Evolutionary conservation across 345 rosid genomes (phyloP).

Genomic region (Dipteronia dyeriana): DNA sequence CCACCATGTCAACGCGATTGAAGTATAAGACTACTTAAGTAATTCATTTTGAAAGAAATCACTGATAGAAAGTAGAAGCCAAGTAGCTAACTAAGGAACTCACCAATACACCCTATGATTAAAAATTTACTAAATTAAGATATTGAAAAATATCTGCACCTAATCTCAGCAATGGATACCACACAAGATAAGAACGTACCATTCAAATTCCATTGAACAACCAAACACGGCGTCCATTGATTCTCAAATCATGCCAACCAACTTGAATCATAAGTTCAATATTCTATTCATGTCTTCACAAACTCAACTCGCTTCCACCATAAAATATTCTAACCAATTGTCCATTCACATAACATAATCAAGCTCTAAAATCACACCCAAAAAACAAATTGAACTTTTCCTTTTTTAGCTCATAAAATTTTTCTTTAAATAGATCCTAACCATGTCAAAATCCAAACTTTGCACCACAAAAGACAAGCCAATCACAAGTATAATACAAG

Average conservation of each 20-base stretch:
- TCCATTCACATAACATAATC: not conserved
- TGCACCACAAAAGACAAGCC: not conserved
- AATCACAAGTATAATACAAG: too few species aligned
- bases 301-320: not conserved
- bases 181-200: not conserved
- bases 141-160: not conserved
- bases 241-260: not conserved
- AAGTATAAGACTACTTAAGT: not conserved
- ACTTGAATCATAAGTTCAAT: not conserved
- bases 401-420: not conserved
- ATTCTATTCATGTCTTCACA: not conserved
- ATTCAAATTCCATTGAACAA: constrained; percentile 6
- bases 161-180: not conserved
- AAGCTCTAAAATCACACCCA: constrained; percentile 6
- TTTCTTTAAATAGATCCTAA: not conserved
- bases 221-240: not conserved
- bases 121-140: not conserved
- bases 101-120: not conserved
- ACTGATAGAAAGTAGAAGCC: not conserved
- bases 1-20: too few species aligned
- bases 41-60: not conserved
- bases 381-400: not conserved
- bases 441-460: not conserved
- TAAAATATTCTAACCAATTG: not conserved
- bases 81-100: not conserved